Conservation (phyloP, 345 rosid genomes). For the Euphorbia lathyris region DNA sequence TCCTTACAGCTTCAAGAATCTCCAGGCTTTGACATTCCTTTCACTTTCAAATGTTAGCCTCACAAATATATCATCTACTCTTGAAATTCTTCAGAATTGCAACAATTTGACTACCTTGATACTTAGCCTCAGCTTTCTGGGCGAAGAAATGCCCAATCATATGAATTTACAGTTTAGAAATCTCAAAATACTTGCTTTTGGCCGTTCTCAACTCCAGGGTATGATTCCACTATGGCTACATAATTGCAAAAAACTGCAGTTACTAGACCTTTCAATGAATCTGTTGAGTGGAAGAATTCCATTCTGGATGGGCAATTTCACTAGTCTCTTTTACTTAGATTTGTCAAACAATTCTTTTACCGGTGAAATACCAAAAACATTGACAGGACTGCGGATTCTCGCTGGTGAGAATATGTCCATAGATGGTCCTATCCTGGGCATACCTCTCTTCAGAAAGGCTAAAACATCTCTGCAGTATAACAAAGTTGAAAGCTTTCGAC, state of each 20-base stretch:
- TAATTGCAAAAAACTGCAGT: background rate
- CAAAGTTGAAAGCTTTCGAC: slow-evolving; percentile 12
- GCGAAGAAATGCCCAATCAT: slow-evolving; percentile 20
- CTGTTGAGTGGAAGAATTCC: slow-evolving; percentile 20
- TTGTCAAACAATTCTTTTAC: slow-evolving; percentile 32
- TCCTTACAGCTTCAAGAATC: slow-evolving; percentile 28
- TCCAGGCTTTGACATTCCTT: slow-evolving; percentile 20
- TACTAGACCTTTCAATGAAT: slow-evolving; percentile 27
- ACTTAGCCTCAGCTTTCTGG: background rate
- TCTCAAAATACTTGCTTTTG: slow-evolving; percentile 6
- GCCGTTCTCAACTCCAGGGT: slow-evolving; percentile 16
- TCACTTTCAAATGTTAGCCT: slow-evolving; percentile 18
- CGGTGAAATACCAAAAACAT: slow-evolving; percentile 28
- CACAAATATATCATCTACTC: slow-evolving; percentile 20
- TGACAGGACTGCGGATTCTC: slow-evolving; percentile 20
- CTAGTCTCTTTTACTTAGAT: slow-evolving; percentile 27
- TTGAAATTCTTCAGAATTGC: slow-evolving; percentile 24
- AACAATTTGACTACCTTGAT: slow-evolving; percentile 20
- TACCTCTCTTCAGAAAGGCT: background rate
- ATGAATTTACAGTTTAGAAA: slow-evolving; percentile 10
- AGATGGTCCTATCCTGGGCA: background rate
- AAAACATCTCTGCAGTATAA: slow-evolving; percentile 7
- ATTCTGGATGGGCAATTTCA: slow-evolving; percentile 16
- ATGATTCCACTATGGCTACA: slow-evolving; percentile 24
- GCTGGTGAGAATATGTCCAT: background rate